Evolutionary conservation across 2,329 filamentous ascomycete species (phyloP), one percentile per base, ranked within the genome.

Genomic region (Calonectria naviculata): DNA sequence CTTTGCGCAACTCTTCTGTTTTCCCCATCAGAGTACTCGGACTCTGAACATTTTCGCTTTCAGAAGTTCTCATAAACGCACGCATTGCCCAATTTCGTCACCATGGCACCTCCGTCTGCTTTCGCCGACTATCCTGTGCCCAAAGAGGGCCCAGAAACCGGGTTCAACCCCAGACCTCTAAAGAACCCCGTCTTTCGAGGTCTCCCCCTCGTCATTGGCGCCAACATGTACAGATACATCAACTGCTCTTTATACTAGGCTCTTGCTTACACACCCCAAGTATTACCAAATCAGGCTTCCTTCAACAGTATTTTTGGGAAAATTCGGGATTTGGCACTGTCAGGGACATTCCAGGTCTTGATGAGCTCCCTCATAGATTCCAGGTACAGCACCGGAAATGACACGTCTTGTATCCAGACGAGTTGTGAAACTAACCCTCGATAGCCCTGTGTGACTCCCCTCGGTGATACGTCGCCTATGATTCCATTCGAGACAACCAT

Each of bases 181-280:
- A 86, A 89, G 46, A 95, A 96, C 79, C 94, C 94, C 0, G 87
- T 91, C 1, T 85, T 97, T 73, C 88, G 92, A 67, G 94, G 94
- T 6, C 82, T 88, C 36, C 82, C 91, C 9, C 85, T 97, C 58
- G 86, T 89, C 31, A 85, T 92, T 63, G 90, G 89, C 47, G 89
- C 90, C 64, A 89, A 86, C 69, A 78, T 93, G 92, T 94, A 83
- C 82, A 3, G 34, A 31, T 42, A n/a, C 15, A 17, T 26, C 61
- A 54, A 71, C n/a, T 47, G 34, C 29, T n/a, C 15, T 7, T 17
- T 56, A 21, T 52, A 34, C 2, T n/a, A 12, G 8, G 17, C 64
- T 10, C 75, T 74, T 65, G 26, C 28, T 68, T 2, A 28, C n/a
- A 26, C 15, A 2, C 10, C 9, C 3, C 62, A 58, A 93, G 92